Conservation (phyloP, 2,329 filamentous ascomycete species). For the Aspergillus felis region DNA sequence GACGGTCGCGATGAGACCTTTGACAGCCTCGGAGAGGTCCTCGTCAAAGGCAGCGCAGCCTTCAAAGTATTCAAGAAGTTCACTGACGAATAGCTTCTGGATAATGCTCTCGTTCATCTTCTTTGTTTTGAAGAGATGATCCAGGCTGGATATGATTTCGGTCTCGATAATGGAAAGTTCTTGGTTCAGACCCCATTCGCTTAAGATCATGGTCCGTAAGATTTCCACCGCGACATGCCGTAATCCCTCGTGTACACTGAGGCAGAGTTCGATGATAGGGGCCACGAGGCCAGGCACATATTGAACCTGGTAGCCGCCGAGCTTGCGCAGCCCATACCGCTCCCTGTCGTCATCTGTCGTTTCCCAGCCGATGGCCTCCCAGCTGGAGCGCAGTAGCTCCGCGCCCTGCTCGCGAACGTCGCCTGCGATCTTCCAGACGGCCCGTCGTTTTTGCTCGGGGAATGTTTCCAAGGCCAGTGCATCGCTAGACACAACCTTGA, state of each 20-base stretch:
- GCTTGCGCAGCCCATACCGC: constrained; percentile 72
- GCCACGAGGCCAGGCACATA: constrained; percentile 91
- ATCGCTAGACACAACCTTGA: constrained; percentile 85
- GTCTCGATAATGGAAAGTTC: constrained; percentile 89
- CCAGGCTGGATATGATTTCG: constrained; percentile 92
- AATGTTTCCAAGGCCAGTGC: constrained; percentile 91
- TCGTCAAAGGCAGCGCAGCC: constrained; percentile 66
- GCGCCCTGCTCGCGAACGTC: constrained; percentile 92
- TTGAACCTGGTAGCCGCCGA: constrained; percentile 97
- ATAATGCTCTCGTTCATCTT: constrained; percentile 81
- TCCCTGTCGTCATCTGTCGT: constrained; percentile 72
- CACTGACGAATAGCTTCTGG: constrained; percentile 87
- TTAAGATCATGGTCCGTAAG: constrained; percentile 95
- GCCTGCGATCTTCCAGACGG: constrained; percentile 98
- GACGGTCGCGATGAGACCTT: constrained; percentile 75
- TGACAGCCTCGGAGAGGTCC: constrained; percentile 69
- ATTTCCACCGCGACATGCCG: constrained; percentile 88
- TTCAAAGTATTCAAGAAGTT: constrained; percentile 77
- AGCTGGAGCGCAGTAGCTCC: constrained; percentile 75
- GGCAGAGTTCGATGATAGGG: constrained; percentile 86
- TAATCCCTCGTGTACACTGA: constrained; percentile 91
- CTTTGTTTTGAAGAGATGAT: constrained; percentile 84
- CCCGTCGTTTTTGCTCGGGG: constrained; percentile 90
- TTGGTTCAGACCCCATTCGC: constrained; percentile 94
- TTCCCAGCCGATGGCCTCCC: constrained; percentile 98